Conservation (phyloP, 2,329 filamentous ascomycete genomes). For the Talaromyces sp. region DNA sequence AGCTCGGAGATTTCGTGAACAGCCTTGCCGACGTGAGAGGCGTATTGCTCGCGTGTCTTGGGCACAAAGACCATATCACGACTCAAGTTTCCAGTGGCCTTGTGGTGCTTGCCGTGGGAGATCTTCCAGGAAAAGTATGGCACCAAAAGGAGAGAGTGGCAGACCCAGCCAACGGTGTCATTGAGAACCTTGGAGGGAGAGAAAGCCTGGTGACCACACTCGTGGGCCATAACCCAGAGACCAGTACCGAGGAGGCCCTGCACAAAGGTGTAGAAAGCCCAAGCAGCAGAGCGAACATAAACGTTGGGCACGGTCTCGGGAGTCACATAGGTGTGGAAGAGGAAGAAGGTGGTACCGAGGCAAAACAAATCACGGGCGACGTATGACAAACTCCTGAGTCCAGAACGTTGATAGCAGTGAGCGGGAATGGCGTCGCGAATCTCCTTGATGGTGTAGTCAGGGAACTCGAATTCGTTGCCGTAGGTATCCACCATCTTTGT, state of each 20-base stretch:
- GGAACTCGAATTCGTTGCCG: slow-evolving; percentile 89
- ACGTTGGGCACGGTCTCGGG: slow-evolving; percentile 75
- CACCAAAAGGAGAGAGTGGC: slow-evolving; percentile 84
- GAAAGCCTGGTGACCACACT: slow-evolving; percentile 97
- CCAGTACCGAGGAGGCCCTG: slow-evolving; percentile 94
- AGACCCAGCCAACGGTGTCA: slow-evolving; percentile 87
- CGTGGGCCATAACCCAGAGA: slow-evolving; percentile 93
- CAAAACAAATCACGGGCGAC: slow-evolving; percentile 76
- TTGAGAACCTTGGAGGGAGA: slow-evolving; percentile 88
- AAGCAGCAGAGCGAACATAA: slow-evolving; percentile 63
- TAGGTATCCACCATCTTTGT: slow-evolving; percentile 79
- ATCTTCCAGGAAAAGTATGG: slow-evolving; percentile 99
- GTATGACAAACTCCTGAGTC: slow-evolving; percentile 71
- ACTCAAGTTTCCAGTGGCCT: slow-evolving; percentile 94
- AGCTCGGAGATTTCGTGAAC: slow-evolving; percentile 83
- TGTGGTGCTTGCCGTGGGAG: slow-evolving; percentile 99
- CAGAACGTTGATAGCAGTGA: slow-evolving; percentile 93
- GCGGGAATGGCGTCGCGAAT: slow-evolving; percentile 95
- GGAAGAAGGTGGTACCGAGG: slow-evolving; percentile 74
- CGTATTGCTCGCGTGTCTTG: slow-evolving; percentile 79
- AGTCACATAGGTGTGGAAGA: slow-evolving; percentile 87
- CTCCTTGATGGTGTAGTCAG: slow-evolving; percentile 96
- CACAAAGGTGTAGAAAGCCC: slow-evolving; percentile 70
- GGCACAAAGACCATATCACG: slow-evolving; percentile 99
- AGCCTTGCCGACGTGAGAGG: slow-evolving; percentile 69